Evolutionary conservation across 176 grass and related monocot genomes (phyloP), one percentile per base, ranked within the genome.

Genomic region (Hsuehochloa calcarea): DNA sequence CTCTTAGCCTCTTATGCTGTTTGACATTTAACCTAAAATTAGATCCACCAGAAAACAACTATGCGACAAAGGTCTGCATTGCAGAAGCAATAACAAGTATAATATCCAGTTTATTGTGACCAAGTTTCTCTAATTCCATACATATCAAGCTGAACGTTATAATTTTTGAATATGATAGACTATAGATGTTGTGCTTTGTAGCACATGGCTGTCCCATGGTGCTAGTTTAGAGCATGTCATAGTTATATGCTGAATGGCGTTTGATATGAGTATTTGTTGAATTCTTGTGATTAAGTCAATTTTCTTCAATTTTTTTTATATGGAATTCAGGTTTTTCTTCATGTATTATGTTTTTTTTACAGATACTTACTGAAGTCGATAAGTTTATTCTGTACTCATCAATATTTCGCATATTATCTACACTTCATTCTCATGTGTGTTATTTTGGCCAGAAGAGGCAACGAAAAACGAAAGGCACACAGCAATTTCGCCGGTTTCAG

Each of bases 381-480:
- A 16, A 4, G 17, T 68, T 89, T 75, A 17, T 46, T 37, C 15
- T 74, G 52, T 64, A 0, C 11, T 79, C 60, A 15, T 73, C 29
- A 31, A 23, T 58, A 58, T 62, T 90, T 72, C 38, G 7, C 3
- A 72, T 86, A 16, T 20, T 61, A 15, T 75, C 35, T 65, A 5
- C 5, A 51, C 20, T 45, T 1, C 40, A 16, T 85, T 85, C 56
- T 75, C 39, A 79, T 62, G 9, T 78, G 9, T 70, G 4, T 77
- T 83, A 19, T 87, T 88, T 69, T 56, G 58, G 4, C n/a, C 81
- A 98, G 93, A 95, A 89, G 87, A 95, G 78, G 56, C 89, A 95
- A 81, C 75, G 70, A 46, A 95, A 93, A 85, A 38, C 82, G 19
- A 90, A 90, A 75, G 54, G 81, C 40, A 39, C 51, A 46, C 78